Evolutionary conservation across 441 rosid genomes (phyloP).

Genomic region (Arabidopsis lyrata): DNA sequence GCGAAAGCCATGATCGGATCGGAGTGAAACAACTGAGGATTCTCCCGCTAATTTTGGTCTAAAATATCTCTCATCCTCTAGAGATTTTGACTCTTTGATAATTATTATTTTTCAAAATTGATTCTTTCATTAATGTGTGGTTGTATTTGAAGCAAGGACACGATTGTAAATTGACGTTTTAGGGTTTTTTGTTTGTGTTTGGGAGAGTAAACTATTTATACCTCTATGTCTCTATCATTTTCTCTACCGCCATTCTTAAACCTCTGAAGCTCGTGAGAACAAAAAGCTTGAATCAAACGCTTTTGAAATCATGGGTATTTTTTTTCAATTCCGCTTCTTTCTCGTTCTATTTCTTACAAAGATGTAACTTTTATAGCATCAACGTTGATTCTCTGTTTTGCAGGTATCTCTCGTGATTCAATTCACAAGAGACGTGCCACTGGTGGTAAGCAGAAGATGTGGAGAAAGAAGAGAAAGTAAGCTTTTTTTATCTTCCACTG

Average conservation of each 20-base stretch:
- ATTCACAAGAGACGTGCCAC: slow-evolving; percentile 26
- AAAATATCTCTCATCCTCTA: slow-evolving; percentile 1
- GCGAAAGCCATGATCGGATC: slow-evolving; percentile 58
- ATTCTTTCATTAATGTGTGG: slow-evolving; percentile 29
- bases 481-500: neutral
- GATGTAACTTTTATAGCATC: neutral
- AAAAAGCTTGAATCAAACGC: neutral
- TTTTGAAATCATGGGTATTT: neutral
- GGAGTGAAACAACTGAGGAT: slow-evolving; percentile 23
- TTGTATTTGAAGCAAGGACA: slow-evolving; percentile 25
- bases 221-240: neutral
- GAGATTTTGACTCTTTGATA: slow-evolving; percentile 17
- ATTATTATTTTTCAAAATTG: neutral
- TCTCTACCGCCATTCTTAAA: slow-evolving; percentile 23
- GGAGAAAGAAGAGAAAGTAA: slow-evolving; percentile 31
- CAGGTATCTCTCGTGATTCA: slow-evolving; percentile 21
- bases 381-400: slow-evolving; percentile 3
- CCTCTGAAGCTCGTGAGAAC: slow-evolving; percentile 23
- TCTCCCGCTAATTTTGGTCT: slow-evolving; percentile 41
- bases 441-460: slow-evolving; percentile 22
- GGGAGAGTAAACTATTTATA: no score
- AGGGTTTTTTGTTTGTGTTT: neutral
- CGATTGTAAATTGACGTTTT: neutral
- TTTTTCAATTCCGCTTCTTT: neutral
- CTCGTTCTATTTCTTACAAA: neutral